A percentile compares a stretch with the other conserved stretches of the same genome.
These are phyloP conservation scores for Akanthomyces uredinophilus DNA, from an alignment of 2,329 filamentous ascomycete genomes.

Conservation along the genomic window DNA sequence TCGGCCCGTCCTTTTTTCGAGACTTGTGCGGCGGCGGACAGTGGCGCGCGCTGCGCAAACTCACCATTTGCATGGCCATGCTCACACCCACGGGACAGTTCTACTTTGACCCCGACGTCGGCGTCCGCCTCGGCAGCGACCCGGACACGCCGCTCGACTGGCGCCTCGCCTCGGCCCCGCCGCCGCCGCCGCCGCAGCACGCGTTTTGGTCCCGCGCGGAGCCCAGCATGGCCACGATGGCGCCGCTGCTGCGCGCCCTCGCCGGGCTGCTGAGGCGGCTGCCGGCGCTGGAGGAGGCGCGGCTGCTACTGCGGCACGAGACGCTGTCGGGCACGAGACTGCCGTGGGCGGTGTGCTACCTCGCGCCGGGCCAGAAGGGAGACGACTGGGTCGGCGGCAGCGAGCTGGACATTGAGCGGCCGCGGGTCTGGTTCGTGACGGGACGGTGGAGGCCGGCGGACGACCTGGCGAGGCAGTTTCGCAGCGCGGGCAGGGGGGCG, in stretches of 20 bases:
- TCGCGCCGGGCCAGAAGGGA: background rate
- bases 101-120: background rate
- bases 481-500: background rate
- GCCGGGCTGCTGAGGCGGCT: background rate
- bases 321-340: background rate
- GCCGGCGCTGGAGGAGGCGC: slow-evolving; percentile 6
- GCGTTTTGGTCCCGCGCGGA: background rate
- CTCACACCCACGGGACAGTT: background rate
- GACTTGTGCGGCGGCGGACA: background rate
- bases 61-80: slow-evolving; percentile 1
- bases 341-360: slow-evolving; percentile 8
- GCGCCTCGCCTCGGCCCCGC: background rate
- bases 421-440: slow-evolving; percentile 11
- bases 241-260: background rate
- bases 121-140: background rate
- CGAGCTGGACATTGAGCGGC: background rate
- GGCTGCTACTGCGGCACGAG: background rate
- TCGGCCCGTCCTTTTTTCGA: background rate
- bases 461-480: background rate
- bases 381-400: background rate
- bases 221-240: background rate
- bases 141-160: background rate
- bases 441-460: background rate
- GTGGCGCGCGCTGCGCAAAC: background rate
- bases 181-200: background rate